A percentile compares a stretch with the other conserved stretches of the same genome.
Evolutionary conservation across 371 early-diverging fungal species (phyloP).

Genomic region (Circinella umbellata): DNA sequence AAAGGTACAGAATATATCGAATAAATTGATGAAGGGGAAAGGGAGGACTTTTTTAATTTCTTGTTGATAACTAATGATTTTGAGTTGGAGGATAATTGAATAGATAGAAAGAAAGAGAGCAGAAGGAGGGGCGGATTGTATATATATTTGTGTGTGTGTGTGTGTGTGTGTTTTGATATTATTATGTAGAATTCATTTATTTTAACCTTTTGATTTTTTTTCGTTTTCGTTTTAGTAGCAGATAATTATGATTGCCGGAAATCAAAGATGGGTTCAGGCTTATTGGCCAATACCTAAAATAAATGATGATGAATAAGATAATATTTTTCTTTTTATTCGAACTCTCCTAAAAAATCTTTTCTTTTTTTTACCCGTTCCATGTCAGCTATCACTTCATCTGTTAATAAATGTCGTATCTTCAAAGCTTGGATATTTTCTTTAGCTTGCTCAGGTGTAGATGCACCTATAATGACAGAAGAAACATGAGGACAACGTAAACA

Average conservation of each 20-base stretch:
- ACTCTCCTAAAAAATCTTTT: too few relatives aligned
- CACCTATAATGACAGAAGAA: slow-evolving; percentile 73
- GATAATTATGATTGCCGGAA: slow-evolving; percentile 54
- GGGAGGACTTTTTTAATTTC: too few relatives aligned
- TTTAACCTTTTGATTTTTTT: neutral
- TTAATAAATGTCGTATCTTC: slow-evolving; percentile 62
- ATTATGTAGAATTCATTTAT: neutral
- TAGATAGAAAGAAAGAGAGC: too few relatives aligned
- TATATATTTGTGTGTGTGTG: too few relatives aligned
- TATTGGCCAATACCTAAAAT: slow-evolving; percentile 67
- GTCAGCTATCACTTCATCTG: slow-evolving; percentile 67
- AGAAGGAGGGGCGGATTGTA: neutral
- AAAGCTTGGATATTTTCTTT: slow-evolving; percentile 76
- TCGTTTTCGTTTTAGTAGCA: neutral
- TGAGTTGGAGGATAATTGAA: too few relatives aligned
- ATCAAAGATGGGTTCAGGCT: slow-evolving; percentile 69
- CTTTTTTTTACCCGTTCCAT: slow-evolving; percentile 52
- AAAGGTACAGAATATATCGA: neutral
- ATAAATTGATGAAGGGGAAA: too few relatives aligned
- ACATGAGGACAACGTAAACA: slow-evolving; percentile 68
- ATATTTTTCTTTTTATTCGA: neutral
- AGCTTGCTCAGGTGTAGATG: slow-evolving; percentile 74
- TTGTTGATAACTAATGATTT: too few relatives aligned
- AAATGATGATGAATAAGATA: neutral
- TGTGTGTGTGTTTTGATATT: too few relatives aligned